Base-by-base conservation (phyloP, 2,329 filamentous ascomycete species). In the Aspergillus persii region DNA sequence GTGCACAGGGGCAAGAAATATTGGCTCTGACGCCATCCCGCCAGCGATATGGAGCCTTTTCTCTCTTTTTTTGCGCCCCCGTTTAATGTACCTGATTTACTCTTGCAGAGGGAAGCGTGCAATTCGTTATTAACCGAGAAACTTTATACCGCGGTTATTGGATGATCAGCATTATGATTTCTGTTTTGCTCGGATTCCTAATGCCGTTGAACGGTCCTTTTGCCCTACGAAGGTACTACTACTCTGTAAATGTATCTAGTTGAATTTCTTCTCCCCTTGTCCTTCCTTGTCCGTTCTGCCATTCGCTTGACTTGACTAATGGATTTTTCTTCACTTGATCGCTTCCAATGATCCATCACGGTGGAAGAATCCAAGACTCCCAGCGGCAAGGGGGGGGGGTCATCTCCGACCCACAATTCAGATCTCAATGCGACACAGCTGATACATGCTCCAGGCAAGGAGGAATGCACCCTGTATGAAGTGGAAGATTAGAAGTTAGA, bases 381-480 rank as follows among this genome's bases (percentile, higher is more conserved):
- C 23, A 48, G 50, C 30, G 15, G 53, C 46, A 55, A 55, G 46
- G 46, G 44, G 29, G 46, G 46, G 44, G 29, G 36, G 30, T 15
- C 53, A 27, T 30, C 18, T 31, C 18, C 8, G 23, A 30, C 48
- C 46, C 44, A 55, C 44, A 27, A 9, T 50, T 55, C 23, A 23
- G 26, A 55, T 50, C 53, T 50, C 29, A 33, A 36, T 49, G 53
- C 53, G 53, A 47, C 53, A 48, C 47, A 29, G 33, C 53, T 48
- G 53, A 55, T 55, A 55, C 46, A 27, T 36, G 30, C 4, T 36
- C 44, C 31, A 47, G 53, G 53, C 53, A 55, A 48, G 53, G 36
- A 41, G 53, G 53, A 23, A 55, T 47, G 44, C 44, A 41, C 36
- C 36, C 36, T 23, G 15, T 48, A 46, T 3, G 26, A 46, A 48